phyloP scores from a whole-genome alignment of 345 rosid genomes.

The Aquilaria sinensis region DNA sequence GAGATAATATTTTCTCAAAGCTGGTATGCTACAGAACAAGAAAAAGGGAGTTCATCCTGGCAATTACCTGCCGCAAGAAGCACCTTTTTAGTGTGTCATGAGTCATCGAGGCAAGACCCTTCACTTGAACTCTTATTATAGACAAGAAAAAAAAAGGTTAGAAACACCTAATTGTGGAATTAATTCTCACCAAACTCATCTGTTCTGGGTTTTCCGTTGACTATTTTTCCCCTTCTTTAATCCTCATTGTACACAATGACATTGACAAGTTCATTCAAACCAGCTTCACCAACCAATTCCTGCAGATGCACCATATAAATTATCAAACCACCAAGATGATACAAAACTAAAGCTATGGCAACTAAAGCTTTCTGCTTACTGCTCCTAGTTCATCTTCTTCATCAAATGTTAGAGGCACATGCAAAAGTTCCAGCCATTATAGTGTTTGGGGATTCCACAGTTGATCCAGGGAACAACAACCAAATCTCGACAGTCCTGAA shows the following conservation, averaged over 20 bases:
- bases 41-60: too few relatives aligned
- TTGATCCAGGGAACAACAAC: conserved; percentile 86
- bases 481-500: conserved; percentile 50
- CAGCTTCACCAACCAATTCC: conserved; percentile 26
- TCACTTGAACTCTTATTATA: too few relatives aligned
- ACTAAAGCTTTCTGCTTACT: conserved; percentile 13
- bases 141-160: background rate
- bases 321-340: background rate
- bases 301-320: conserved; percentile 1
- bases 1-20: too few relatives aligned
- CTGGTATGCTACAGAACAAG: too few relatives aligned
- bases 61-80: too few relatives aligned
- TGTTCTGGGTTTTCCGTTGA: background rate
- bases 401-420: conserved; percentile 20
- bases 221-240: too few relatives aligned
- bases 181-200: conserved; percentile 27
- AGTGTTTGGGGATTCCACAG: conserved; percentile 75
- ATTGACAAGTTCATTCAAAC: conserved; percentile 17
- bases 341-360: conserved; percentile 24
- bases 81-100: too few relatives aligned
- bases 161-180: conserved; percentile 4
- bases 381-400: conserved; percentile 23
- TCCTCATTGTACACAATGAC: too few relatives aligned
- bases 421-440: conserved; percentile 56
- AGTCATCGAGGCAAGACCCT: too few relatives aligned